phyloP scores from a whole-genome alignment of 805 yeast genomes.

The Kuraishia capsulata region DNA sequence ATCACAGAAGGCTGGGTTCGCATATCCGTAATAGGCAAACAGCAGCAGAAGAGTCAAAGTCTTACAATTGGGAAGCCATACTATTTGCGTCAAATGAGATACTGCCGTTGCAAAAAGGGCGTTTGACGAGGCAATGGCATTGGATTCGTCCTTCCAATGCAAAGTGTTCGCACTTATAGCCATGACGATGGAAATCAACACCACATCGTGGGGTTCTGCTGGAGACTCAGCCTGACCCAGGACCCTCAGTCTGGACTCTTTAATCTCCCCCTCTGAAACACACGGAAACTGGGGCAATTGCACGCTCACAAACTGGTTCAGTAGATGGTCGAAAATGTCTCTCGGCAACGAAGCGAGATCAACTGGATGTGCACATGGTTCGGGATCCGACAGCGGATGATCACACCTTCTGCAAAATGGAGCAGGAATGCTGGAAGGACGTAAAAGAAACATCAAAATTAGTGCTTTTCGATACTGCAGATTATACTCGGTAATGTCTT shows the following conservation, averaged over 20 bases:
- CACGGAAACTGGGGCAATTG: slow-evolving; percentile 5
- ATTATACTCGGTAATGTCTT: not conserved
- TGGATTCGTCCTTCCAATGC: slow-evolving; percentile 1
- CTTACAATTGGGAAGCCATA: not conserved
- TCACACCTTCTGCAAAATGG: not conserved
- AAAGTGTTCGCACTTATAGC: slow-evolving; percentile 4
- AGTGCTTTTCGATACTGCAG: not conserved
- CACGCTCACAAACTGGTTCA: slow-evolving; percentile 1
- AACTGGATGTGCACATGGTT: not conserved
- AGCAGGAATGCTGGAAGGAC: not conserved
- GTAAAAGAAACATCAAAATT: not conserved
- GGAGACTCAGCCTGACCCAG: not conserved
- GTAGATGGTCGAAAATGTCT: slow-evolving; percentile 1
- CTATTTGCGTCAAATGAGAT: slow-evolving; percentile 1
- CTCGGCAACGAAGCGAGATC: slow-evolving; percentile 1
- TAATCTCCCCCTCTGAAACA: slow-evolving; percentile 1
- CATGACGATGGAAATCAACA: slow-evolving; percentile 2
- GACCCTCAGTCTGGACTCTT: not conserved
- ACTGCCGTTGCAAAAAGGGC: slow-evolving; percentile 4
- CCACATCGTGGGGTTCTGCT: slow-evolving; percentile 1
- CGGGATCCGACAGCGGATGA: not conserved
- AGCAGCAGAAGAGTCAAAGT: slow-evolving; percentile 1
- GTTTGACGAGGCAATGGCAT: slow-evolving; percentile 2
- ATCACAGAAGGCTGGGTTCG: slow-evolving; percentile 1
- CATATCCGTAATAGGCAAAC: slow-evolving; percentile 1